Evolutionary conservation across 2,329 filamentous ascomycete species (phyloP), one percentile per base, ranked within the genome.

Genomic region (Colletotrichum ledebouriae): DNA sequence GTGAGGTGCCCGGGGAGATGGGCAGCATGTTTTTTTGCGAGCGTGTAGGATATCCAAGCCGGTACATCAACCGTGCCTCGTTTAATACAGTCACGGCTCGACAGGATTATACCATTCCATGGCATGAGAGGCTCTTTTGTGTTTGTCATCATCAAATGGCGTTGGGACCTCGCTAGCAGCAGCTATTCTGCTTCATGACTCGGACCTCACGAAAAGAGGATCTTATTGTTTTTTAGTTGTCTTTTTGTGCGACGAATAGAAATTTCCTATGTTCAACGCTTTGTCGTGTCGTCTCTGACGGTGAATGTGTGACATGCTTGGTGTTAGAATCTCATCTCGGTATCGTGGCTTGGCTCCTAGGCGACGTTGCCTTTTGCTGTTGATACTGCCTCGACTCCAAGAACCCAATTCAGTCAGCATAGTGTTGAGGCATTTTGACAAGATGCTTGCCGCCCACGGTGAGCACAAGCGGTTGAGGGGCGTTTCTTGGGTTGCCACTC

Each of bases 41-140:
- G 55, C 55, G 55, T 69, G 66, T 66, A 66, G 37, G 61, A 66
- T 66, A 69, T 69, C 47, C 66, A 60, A 66, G 34, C 49, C 55
- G 55, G 61, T 29, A 59, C 42, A 37, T 41, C 55, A 44, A n/a
- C 12, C 12, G 66, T 55, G 17, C 29, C 66, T 69, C 39, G 55
- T 69, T 59, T 60, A 66, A 65, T 66, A 65, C 42, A 66, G 61
- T 65, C 66, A 69, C 42, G 55, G 34, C 66, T 67, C 61, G 66
- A 60, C 55, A 60, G 61, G 42, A 63, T 44, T 50, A 25, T 42
- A 29, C 41, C 17, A n/a, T 69, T 44, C 34, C 33, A 61, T 53
- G 61, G 61, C 61, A 66, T 56, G 61, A 65, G 61, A 56, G 55
- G 61, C 61, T 62, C 63, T 65, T 65, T 66, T 59, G 41, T 60